Conservation (phyloP, 306 rosid species). For the Cucumis melo region DNA sequence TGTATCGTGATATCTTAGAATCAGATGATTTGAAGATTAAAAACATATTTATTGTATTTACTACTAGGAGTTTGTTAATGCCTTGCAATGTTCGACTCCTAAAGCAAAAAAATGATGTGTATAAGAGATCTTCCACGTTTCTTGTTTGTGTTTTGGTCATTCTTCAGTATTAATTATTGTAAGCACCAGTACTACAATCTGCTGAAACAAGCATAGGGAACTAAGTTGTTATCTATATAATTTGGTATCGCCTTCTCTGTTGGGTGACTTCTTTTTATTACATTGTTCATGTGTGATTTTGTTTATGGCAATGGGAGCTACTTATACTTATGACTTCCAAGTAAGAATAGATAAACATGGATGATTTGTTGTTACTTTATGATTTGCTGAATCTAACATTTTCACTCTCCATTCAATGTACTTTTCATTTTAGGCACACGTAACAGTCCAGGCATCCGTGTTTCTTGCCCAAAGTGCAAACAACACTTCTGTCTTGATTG, state of each 20-base stretch:
- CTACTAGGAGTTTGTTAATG: neutral
- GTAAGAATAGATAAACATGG: neutral
- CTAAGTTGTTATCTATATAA: neutral
- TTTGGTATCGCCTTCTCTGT: neutral
- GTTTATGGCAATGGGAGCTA: neutral
- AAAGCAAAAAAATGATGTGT: neutral
- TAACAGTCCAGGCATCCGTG: slow-evolving; percentile 55
- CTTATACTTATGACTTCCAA: neutral
- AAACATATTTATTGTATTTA: neutral
- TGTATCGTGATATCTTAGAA: neutral
- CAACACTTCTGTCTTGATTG: slow-evolving; percentile 85
- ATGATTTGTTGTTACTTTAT: neutral
- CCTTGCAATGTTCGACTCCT: neutral
- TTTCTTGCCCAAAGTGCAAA: slow-evolving; percentile 73
- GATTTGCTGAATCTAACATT: neutral
- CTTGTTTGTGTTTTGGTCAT: neutral
- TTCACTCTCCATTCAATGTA: neutral
- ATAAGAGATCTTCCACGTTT: neutral
- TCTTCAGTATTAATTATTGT: neutral
- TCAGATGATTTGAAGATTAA: neutral
- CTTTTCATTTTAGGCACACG: slow-evolving; percentile 37
- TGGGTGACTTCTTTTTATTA: neutral
- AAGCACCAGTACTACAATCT: neutral
- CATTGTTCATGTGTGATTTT: neutral
- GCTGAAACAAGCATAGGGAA: neutral